phyloP scores from a whole-genome alignment of 2,329 filamentous ascomycete genomes.

The Chaetomium globosum region DNA sequence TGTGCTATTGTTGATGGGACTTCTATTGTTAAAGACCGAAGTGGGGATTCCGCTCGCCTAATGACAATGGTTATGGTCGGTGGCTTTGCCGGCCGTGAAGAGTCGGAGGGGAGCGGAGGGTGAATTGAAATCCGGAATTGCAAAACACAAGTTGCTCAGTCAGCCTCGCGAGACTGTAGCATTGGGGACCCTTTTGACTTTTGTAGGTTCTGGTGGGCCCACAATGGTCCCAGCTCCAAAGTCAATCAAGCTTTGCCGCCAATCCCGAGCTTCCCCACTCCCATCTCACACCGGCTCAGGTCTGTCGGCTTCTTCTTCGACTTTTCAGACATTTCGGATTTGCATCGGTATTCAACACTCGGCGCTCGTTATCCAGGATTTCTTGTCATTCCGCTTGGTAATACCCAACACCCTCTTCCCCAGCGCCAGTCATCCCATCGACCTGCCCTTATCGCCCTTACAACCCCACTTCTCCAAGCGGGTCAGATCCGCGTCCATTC shows the following conservation, averaged over 20 bases:
- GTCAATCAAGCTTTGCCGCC: constrained; percentile 2
- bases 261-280: constrained; percentile 30
- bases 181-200: background rate
- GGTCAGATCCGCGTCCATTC: background rate
- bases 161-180: background rate
- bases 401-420: background rate
- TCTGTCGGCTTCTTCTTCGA: constrained; percentile 35
- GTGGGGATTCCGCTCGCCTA: background rate
- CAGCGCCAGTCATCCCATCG: background rate
- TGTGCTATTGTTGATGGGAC: background rate
- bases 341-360: constrained; percentile 38
- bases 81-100: background rate
- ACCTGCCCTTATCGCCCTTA: background rate
- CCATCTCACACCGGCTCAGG: background rate
- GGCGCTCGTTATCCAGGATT: background rate
- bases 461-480: constrained; percentile 12
- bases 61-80: background rate
- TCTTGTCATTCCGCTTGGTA: background rate
- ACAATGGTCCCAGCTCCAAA: background rate
- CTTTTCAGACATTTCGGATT: constrained; percentile 34
- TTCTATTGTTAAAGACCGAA: background rate
- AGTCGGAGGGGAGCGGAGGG: background rate
- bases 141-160: background rate
- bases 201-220: background rate
- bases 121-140: background rate